Evolutionary conservation across 768 basidiomycete genomes (phyloP), one percentile per base, ranked within the genome.

Genomic region (Pholiota microspora): DNA sequence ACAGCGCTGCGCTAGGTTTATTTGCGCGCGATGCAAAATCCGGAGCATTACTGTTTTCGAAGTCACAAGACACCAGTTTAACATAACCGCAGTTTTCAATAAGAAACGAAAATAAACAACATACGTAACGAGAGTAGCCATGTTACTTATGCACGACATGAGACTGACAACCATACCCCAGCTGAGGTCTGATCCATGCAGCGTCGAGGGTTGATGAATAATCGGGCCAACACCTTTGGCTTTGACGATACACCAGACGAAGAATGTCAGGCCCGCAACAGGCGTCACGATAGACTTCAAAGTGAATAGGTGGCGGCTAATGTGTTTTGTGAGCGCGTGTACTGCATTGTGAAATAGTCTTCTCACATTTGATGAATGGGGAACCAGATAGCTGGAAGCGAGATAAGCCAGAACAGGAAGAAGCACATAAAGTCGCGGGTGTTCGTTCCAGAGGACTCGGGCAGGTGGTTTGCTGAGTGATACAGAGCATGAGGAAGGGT

Each of bases 391-490:
- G 85, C 84, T 7, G 88, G 89, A 27, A 92, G 78, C 28, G 84
- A 88, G 34, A 90, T 77, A 24, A 92, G 71, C 86, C 89, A 93
- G 76, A 92, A 94, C 54, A 94, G 75, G 77, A 94, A 86, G 81
- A 94, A 94, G 60, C 83, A 83, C 73, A 90, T 72, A 60, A 86
- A 89, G 70, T 89, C 83, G 50, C 80, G 78, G n/a, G 86, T 85
- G 52, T 77, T 87, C 28, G 83, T 92, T 40, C 89, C 89, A 55
- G 88, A 83, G 10, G 84, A 85, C 21, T 73, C 77, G n/a, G 89
- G 85, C 62, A 92, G 77, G 55, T 77, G 74, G 74, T 92, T 92
- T 23, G 81, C 84, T 88, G 59, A 32, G 45, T 36, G 42, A 49
- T 34, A 59, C 10, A 51, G 46, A 34, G 45, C 29, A 55, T 42